These are phyloP conservation scores for Neoascochyta sp. DNA, from an alignment of 2,329 filamentous ascomycete genomes.

Conservation along the genomic window DNA sequence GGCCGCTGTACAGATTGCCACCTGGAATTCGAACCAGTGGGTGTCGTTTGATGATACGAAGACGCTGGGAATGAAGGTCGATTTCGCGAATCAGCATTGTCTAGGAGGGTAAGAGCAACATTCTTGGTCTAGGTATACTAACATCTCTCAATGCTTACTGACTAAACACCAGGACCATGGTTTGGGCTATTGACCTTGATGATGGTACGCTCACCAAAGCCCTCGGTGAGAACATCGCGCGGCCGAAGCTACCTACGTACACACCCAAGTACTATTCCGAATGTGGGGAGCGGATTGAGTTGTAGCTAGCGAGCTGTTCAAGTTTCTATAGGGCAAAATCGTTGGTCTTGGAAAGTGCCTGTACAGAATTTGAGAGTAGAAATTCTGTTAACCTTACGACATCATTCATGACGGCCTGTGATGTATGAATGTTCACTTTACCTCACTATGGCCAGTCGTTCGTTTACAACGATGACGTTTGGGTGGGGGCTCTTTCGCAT, in stretches of 20 bases:
- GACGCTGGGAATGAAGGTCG: slow-evolving; percentile 49
- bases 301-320: background rate
- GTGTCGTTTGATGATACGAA: slow-evolving; percentile 24
- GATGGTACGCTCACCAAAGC: background rate
- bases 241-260: background rate
- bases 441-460: too few relatives aligned
- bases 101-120: background rate
- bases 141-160: too few relatives aligned
- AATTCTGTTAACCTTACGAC: background rate
- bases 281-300: background rate
- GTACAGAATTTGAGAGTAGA: too few relatives aligned
- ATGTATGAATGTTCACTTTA: too few relatives aligned
- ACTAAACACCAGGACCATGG: too few relatives aligned
- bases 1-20: slow-evolving; percentile 19
- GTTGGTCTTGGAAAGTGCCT: too few relatives aligned
- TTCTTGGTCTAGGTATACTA: too few relatives aligned
- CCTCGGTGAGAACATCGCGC: background rate
- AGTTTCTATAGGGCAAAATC: background rate
- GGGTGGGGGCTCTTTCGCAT: too few relatives aligned
- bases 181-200: slow-evolving; percentile 5
- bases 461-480: too few relatives aligned
- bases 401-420: too few relatives aligned
- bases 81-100: slow-evolving; percentile 33
- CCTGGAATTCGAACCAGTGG: slow-evolving; percentile 25
- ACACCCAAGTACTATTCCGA: background rate